phyloP scores from a whole-genome alignment of 257 asterid species.

The Salvia rosmarinus region DNA sequence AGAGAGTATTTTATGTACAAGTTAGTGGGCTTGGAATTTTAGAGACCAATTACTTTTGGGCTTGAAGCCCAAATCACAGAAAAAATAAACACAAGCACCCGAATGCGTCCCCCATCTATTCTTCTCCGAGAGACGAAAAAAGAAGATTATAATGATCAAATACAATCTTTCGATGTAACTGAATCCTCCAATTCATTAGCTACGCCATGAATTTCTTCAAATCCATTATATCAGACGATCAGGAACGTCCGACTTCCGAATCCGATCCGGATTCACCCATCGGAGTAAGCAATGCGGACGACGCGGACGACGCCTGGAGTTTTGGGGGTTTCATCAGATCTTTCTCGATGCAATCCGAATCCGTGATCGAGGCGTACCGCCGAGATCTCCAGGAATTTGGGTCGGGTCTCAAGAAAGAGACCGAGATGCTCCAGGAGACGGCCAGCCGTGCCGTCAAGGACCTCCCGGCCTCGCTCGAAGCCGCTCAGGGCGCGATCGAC shows the following conservation, averaged over 20 bases:
- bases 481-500: constrained; percentile 67
- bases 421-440: constrained; percentile 68
- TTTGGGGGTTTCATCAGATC: constrained; percentile 68
- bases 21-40: not conserved
- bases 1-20: too few relatives aligned
- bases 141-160: not conserved
- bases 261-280: constrained; percentile 41
- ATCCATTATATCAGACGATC: constrained; percentile 77
- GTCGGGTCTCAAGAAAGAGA: constrained; percentile 74
- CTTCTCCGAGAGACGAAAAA: too few relatives aligned
- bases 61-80: constrained; percentile 3
- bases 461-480: constrained; percentile 92
- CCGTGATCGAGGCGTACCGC: constrained; percentile 77
- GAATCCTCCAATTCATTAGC: constrained; percentile 12
- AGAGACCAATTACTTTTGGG: not conserved
- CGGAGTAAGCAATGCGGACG: constrained; percentile 26
- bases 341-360: constrained; percentile 68
- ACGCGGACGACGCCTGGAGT: constrained; percentile 56
- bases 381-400: constrained; percentile 81
- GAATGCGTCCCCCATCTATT: not conserved
- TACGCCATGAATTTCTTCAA: constrained; percentile 75
- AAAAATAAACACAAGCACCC: not conserved
- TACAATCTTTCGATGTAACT: not conserved
- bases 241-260: constrained; percentile 45
- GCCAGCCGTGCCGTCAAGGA: constrained; percentile 94